Conservation (phyloP, 2,329 filamentous ascomycete genomes). For the Fusarium sp. region DNA sequence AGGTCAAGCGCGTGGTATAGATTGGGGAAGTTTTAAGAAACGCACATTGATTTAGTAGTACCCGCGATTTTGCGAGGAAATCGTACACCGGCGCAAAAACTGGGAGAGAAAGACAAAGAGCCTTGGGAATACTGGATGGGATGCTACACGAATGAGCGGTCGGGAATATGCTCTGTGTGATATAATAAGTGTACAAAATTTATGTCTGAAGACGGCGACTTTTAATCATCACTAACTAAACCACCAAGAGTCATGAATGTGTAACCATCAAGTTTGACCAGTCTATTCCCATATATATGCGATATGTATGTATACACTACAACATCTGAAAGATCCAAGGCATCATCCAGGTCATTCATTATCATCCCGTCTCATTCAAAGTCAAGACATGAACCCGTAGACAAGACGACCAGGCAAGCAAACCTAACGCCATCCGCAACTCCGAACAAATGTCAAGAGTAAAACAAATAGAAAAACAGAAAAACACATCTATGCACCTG, state of each 20-base stretch:
- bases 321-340: constrained; percentile 23
- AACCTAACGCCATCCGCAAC: constrained; percentile 31
- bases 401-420: constrained; percentile 18
- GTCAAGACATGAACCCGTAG: constrained; percentile 33
- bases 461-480: constrained; percentile 8
- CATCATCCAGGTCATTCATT: constrained; percentile 39
- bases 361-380: constrained; percentile 40
- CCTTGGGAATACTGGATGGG: constrained; percentile 30
- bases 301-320: constrained; percentile 18
- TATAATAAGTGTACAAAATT: constrained; percentile 43
- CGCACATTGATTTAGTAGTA: constrained; percentile 31
- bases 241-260: background rate
- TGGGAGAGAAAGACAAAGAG: constrained; percentile 7
- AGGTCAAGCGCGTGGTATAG: constrained; percentile 79
- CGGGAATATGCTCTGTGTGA: constrained; percentile 32
- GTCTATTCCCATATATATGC: constrained; percentile 22
- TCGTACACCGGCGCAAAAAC: constrained; percentile 40
- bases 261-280: constrained; percentile 15
- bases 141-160: constrained; percentile 29
- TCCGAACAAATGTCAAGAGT: constrained; percentile 19
- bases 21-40: background rate
- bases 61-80: constrained; percentile 23
- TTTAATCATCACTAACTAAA: background rate
- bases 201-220: constrained; percentile 22
- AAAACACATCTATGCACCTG: constrained; percentile 48